Percentiles rank a stretch among this genome's conserved stretches.
phyloP scores from a whole-genome alignment of 306 rosid genomes.

The Dalbergia cochinchinensis region DNA sequence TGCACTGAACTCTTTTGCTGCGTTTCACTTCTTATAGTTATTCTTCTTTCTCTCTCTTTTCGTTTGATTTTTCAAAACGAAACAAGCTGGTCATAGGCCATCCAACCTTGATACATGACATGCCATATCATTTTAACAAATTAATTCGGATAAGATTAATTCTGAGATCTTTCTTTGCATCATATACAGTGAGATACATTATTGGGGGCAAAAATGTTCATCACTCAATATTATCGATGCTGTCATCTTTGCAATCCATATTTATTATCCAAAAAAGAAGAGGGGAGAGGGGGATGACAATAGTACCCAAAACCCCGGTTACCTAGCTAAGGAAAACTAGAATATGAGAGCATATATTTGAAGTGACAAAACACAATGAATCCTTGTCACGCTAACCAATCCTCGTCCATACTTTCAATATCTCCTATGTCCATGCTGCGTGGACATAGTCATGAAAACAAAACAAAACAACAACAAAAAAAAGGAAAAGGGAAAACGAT shows the following conservation, averaged over 20 bases:
- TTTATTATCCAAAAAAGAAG: constrained; percentile 51
- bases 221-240: constrained; percentile 45
- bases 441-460: constrained; percentile 18
- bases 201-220: constrained; percentile 37
- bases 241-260: constrained; percentile 62
- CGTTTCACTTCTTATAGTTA: background rate
- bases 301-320: constrained; percentile 37
- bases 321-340: constrained; percentile 20
- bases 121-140: too few relatives aligned
- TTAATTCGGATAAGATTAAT: too few relatives aligned
- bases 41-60: background rate
- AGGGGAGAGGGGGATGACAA: constrained; percentile 28
- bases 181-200: constrained; percentile 22
- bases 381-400: constrained; percentile 79
- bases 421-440: constrained; percentile 91
- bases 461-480: background rate
- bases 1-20: background rate
- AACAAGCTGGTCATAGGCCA: constrained; percentile 8
- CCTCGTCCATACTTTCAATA: constrained; percentile 81
- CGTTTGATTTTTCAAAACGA: constrained; percentile 11
- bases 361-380: constrained; percentile 51
- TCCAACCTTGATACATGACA: background rate
- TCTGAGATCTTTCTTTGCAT: background rate
- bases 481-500: background rate
- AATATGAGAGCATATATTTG: constrained; percentile 52